Base-by-base conservation (phyloP, 176 grass and related monocot genomes). In the Echinochloa phyllopogon region DNA sequence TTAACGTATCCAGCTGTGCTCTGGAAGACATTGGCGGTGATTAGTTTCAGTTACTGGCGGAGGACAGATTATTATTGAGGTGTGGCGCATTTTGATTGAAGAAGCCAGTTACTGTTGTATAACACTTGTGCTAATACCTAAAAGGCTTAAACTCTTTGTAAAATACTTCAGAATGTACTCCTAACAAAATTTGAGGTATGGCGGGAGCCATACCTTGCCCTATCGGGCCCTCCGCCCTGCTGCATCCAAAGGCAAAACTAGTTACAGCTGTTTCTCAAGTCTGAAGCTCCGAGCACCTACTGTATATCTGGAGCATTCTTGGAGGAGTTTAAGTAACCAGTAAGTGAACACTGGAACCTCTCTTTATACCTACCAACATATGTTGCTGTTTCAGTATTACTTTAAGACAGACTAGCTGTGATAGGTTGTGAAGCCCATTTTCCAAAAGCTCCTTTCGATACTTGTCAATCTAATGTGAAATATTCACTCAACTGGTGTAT, bases 281-380 rank as follows among this genome's bases (percentile, higher is more conserved):
- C 4, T 53, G 48, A 53, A 53, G 20, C 11, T 70, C 23, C 45
- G 41, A 70, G 23, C 21, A 15, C 40, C 23, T 58, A 23, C 21
- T 58, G 23, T 16, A 47, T 4, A 7, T 72, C 6, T 8, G 12
- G 24, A 71, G 2, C n/a, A 75, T 55, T 55, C 29, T 36, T 20
- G 17, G 20, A 38, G 70, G 45, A 73, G 7, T 3, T 33, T 73
- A 33, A 27, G 14, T 72, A 73, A 29, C 25, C 18, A 33, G 7
- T 73, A 73, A 50, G 45, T 73, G 23, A 33, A 52, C 71, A 74
- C 25, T 73, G 15, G 3, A 48, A 53, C 24, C 71, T 74, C 45
- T 74, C 48, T 2, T 74, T 74, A 53, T 52, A 37, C 52, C 48
- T 53, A 52, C 25, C 25, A 16, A 33, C 47, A 52, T 21, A 71